Conservation (phyloP, 108 stramenopile genomes). For the Cyclotella sp. region DNA sequence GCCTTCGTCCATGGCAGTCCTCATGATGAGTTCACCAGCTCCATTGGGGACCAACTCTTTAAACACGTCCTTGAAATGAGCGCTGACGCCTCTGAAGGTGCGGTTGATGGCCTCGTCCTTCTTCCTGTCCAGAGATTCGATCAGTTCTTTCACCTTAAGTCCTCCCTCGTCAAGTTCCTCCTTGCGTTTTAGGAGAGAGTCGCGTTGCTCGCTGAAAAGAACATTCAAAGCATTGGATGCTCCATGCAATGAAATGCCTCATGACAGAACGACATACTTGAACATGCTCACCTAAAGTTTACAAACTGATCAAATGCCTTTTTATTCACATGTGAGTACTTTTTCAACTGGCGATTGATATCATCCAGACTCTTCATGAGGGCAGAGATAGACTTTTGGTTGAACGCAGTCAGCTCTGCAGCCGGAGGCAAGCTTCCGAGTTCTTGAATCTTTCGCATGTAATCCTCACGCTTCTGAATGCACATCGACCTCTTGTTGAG, state of each 20-base stretch:
- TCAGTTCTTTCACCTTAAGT: slow-evolving; percentile 91
- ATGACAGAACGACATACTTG: not conserved
- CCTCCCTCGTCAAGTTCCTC: slow-evolving; percentile 93
- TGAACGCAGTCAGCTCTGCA: slow-evolving; percentile 80
- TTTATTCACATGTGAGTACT: slow-evolving; percentile 99
- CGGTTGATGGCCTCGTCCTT: slow-evolving; percentile 99
- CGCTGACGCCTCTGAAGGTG: slow-evolving; percentile 97
- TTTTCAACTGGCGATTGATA: slow-evolving; percentile 92
- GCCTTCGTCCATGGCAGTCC: slow-evolving; percentile 78
- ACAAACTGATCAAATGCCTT: slow-evolving; percentile 99
- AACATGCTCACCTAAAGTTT: slow-evolving; percentile 67
- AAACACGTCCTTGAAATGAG: slow-evolving; percentile 97
- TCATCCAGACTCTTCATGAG: slow-evolving; percentile 88
- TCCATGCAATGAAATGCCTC: not conserved
- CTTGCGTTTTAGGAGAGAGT: slow-evolving; percentile 87
- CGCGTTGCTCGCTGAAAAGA: slow-evolving; percentile 86
- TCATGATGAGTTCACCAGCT: slow-evolving; percentile 94
- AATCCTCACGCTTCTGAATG: slow-evolving; percentile 84
- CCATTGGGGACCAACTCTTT: slow-evolving; percentile 97
- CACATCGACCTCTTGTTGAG: slow-evolving; percentile 92
- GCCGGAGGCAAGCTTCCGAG: slow-evolving; percentile 91
- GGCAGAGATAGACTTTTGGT: slow-evolving; percentile 70
- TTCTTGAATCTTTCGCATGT: slow-evolving; percentile 92
- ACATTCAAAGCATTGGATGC: not conserved
- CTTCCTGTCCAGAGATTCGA: slow-evolving; percentile 93